A percentile compares a stretch with the other conserved stretches of the same genome.
phyloP scores from a whole-genome alignment of 352 stramenopile genomes.

The Globisporangium okanoganense region DNA sequence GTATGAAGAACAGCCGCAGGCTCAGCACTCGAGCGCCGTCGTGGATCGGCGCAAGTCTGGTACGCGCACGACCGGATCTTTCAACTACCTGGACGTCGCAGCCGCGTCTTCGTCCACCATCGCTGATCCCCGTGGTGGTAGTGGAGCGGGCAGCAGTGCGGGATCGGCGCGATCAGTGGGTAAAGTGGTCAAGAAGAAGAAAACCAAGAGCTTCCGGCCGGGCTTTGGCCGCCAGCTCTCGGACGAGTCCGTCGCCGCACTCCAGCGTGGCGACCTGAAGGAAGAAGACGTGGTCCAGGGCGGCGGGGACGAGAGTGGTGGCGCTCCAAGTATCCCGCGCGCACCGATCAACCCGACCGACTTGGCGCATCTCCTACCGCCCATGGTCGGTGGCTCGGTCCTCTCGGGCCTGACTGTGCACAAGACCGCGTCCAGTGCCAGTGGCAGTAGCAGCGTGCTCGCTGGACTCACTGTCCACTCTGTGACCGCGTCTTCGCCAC shows the following conservation, averaged over 20 bases:
- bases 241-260: conserved; percentile 70
- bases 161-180: conserved; percentile 28
- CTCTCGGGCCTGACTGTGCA: conserved; percentile 67
- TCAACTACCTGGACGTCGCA: conserved; percentile 64
- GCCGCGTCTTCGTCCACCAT: conserved; percentile 13
- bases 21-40: neutral
- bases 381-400: conserved; percentile 51
- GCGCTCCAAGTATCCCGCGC: conserved; percentile 23
- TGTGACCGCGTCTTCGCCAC: conserved; percentile 20
- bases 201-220: conserved; percentile 82
- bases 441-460: conserved; percentile 34
- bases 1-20: conserved; percentile 19
- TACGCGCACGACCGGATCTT: conserved; percentile 33
- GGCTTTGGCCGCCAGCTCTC: conserved; percentile 82
- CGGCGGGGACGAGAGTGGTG: conserved; percentile 12
- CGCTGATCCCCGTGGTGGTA: conserved; percentile 22
- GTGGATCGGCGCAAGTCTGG: conserved; percentile 37
- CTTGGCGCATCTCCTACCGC: conserved; percentile 61
- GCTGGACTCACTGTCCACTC: conserved; percentile 65
- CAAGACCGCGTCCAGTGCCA: conserved; percentile 4
- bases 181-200: conserved; percentile 81
- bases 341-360: conserved; percentile 46
- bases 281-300: conserved; percentile 60
- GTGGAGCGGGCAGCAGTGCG: conserved; percentile 19
- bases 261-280: conserved; percentile 75